phyloP scores from a whole-genome alignment of 805 yeast species.

The Metschnikowia cerradonensis region DNA sequence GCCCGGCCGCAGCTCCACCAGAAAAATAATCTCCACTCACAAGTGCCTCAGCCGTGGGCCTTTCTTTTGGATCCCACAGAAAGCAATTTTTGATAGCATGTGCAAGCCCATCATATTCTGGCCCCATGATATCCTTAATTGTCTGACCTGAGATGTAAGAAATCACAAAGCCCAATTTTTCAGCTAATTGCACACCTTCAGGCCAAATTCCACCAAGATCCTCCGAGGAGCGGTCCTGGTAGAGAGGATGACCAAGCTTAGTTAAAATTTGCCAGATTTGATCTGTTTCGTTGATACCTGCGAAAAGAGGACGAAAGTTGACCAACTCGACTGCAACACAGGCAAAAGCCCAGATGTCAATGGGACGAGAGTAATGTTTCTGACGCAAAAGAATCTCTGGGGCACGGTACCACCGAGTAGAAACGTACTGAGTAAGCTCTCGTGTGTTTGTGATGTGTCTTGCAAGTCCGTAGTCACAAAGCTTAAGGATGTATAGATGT shows the following conservation, averaged over 20 bases:
- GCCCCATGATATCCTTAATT: conserved; percentile 9
- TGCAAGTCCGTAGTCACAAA: conserved; percentile 80
- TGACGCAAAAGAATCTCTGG: conserved; percentile 74
- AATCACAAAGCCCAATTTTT: conserved; percentile 50
- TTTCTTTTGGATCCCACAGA: conserved; percentile 73
- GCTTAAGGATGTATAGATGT: conserved; percentile 58
- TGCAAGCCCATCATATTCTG: conserved; percentile 33
- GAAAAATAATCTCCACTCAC: conserved; percentile 56
- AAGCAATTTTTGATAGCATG: conserved; percentile 49
- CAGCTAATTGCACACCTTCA: conserved; percentile 52
- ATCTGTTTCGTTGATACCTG: conserved; percentile 76
- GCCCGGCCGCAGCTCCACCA: conserved; percentile 21
- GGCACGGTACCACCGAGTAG: conserved; percentile 83
- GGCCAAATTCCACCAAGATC: conserved; percentile 70
- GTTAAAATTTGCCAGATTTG: conserved; percentile 68
- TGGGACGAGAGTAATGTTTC: conserved; percentile 58
- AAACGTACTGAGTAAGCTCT: conserved; percentile 70
- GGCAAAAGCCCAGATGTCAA: conserved; percentile 87
- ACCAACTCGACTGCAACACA: conserved; percentile 72
- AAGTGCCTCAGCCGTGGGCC: conserved; percentile 50
- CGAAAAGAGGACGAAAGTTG: conserved; percentile 72
- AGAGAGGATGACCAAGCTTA: conserved; percentile 69
- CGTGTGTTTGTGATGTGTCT: conserved; percentile 50
- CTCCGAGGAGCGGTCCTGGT: conserved; percentile 18
- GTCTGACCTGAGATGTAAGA: conserved; percentile 54